Evolutionary conservation across 176 grass and related monocot species (phyloP), one percentile per base, ranked within the genome.

Genomic region (Neostapfia colusana): DNA sequence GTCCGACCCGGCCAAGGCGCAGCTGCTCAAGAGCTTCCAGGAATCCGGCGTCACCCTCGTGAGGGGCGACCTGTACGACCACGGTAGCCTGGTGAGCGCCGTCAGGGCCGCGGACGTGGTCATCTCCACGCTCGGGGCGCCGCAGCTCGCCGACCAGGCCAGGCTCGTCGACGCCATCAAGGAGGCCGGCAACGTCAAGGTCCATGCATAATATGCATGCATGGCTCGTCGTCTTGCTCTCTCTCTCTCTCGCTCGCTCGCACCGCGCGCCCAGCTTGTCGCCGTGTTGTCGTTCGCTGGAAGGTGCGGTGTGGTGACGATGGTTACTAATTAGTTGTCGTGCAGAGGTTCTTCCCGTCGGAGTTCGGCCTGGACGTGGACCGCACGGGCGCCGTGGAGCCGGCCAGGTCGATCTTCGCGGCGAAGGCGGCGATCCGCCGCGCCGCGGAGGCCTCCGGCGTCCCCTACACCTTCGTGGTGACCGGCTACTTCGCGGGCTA

Each of bases 361-460:
- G 86, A 92, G 59, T 92, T 92, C 51, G 86, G 90, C 0, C 42
- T 72, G 42, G 90, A 92, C 69, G 79, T 81, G n/a, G 90, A 86
- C 75, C 66, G 59, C 27, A 20, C 25, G 12, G 25, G 69, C 11
- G 66, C 77, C 12, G 86, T 92, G 57, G 90, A 92, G 48, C 83
- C 90, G 0, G 86, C 49, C 3, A 89, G 53, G 83, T 81, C 79
- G 1, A 28, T 82, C 11, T 73, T 89, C 10, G 59, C 41, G 10
- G 4, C 31, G n/a, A 92, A 92, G 75, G 79, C 36, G 43, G 77
- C 35, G 8, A 69, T 92, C 86, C 82, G 86, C 0, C 86, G 86
- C 20, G 86, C 83, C 74, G 35, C 77, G 40, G 90, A 92, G 70
- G 90, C 79, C 8, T 69, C 78, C 38, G 86, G 80, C 5, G 50